Base-by-base conservation (phyloP, 257 asterid species). In the Eucommia ulmoides region DNA sequence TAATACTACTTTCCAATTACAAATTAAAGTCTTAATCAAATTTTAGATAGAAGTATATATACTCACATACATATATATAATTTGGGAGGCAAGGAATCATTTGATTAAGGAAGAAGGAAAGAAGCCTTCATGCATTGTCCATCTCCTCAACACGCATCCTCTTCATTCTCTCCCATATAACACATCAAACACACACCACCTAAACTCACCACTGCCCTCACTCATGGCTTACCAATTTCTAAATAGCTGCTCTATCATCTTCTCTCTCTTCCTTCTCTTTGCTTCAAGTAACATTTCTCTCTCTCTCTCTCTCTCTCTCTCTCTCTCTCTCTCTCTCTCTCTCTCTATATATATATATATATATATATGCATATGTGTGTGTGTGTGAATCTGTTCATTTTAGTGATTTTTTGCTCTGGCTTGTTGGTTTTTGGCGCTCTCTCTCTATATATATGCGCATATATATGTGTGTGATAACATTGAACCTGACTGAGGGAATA, bases 31-130 rank as follows among this genome's bases (percentile, higher is more conserved):
- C n/a, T n/a, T n/a, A n/a, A n/a, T n/a, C n/a, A n/a, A n/a, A n/a
- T n/a, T n/a, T n/a, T n/a, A n/a, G n/a, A n/a, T n/a, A 44, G 50
- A n/a, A n/a, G n/a, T n/a, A n/a, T n/a, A n/a, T n/a, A n/a, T n/a
- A n/a, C n/a, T n/a, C n/a, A n/a, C n/a, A n/a, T n/a, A n/a, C n/a
- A n/a, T n/a, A n/a, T n/a, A n/a, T n/a, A n/a, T n/a, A n/a, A n/a
- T n/a, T n/a, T n/a, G n/a, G n/a, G 65, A 67, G 77, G 74, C 58
- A 78, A 78, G 69, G 87, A 65, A 75, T 81, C 76, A 22, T 20
- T 62, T 63, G 78, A 74, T 81, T 64, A 52, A 35, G 9, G 42
- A 63, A 61, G 66, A 73, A 73, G 84, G 59, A 82, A 82, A 68
- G 84, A 75, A 78, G 73, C 78, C 29, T 52, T 52, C 50, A 53